phyloP scores from a whole-genome alignment of 305 asterid species.

The Fraxinus platypoda region DNA sequence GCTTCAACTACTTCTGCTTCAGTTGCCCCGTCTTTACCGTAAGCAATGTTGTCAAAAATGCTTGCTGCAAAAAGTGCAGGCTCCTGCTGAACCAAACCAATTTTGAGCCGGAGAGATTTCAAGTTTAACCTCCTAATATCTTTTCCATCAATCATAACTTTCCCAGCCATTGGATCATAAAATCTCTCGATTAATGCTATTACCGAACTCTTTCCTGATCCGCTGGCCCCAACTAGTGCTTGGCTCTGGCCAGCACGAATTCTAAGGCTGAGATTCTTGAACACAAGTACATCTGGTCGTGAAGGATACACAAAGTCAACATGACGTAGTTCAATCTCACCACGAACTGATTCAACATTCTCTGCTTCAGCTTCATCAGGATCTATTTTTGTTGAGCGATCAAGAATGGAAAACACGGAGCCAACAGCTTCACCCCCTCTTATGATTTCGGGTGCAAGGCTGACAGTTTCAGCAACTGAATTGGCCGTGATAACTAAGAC shows the following conservation, averaged over 20 bases:
- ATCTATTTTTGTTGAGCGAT: conserved; percentile 73
- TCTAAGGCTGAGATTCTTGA: conserved; percentile 73
- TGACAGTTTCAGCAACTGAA: conserved; percentile 91
- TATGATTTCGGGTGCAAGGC: conserved; percentile 90
- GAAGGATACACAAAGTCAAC: conserved; percentile 94
- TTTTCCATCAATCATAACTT: conserved; percentile 91
- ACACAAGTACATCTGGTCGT: conserved; percentile 75
- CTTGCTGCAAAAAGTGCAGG: conserved; percentile 90
- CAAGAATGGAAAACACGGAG: conserved; percentile 79
- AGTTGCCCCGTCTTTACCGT: conserved; percentile 82
- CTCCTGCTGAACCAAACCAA: conserved; percentile 92
- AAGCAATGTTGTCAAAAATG: conserved; percentile 84
- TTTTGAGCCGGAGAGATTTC: conserved; percentile 69
- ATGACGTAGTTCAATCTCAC: conserved; percentile 89
- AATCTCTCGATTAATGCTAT: conserved; percentile 81
- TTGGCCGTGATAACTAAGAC: conserved; percentile 88
- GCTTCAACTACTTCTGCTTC: conserved; percentile 87
- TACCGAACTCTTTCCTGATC: conserved; percentile 91
- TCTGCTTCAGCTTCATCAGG: conserved; percentile 86
- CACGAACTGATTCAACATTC: conserved; percentile 65
- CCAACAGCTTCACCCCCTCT: conserved; percentile 96
- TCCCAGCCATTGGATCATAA: conserved; percentile 79
- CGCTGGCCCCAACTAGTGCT: conserved; percentile 95
- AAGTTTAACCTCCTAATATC: conserved; percentile 77
- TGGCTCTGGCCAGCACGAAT: conserved; percentile 98